Evolutionary conservation across 1,284 basidiomycete genomes (phyloP).

Genomic region (Volvariella volvacea): DNA sequence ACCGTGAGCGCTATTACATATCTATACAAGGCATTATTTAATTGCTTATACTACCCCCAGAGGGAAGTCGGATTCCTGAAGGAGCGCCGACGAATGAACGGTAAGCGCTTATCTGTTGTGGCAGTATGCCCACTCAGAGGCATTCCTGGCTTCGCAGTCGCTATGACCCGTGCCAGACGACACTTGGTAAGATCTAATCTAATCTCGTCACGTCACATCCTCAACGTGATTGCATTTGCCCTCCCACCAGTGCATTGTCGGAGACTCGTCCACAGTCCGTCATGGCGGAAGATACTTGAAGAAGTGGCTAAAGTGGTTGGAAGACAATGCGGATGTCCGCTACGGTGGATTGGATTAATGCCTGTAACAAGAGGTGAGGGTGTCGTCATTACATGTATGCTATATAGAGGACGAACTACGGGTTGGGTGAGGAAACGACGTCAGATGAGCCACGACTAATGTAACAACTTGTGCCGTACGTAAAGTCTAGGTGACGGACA

Average conservation of each 20-base stretch:
- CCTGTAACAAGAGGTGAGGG: not conserved
- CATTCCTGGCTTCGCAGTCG: slow-evolving; percentile 43
- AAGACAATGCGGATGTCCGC: slow-evolving; percentile 82
- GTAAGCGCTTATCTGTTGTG: slow-evolving; percentile 28
- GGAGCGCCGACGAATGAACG: slow-evolving; percentile 86
- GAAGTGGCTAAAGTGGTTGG: slow-evolving; percentile 88
- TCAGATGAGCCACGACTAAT: slow-evolving; percentile 5
- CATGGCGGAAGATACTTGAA: slow-evolving; percentile 81
- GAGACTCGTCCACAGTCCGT: slow-evolving; percentile 83
- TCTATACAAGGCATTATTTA: not conserved
- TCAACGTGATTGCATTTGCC: not conserved
- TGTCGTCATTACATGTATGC: not conserved
- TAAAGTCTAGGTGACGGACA: not conserved
- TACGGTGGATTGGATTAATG: slow-evolving; percentile 64
- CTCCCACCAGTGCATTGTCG: slow-evolving; percentile 69
- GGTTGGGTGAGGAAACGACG: slow-evolving; percentile 1
- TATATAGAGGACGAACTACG: slow-evolving; percentile 2
- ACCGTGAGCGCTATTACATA: slow-evolving; percentile 35
- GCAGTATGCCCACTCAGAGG: not conserved
- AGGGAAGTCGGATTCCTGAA: slow-evolving; percentile 89
- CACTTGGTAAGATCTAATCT: slow-evolving; percentile 58
- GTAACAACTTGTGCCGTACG: not conserved
- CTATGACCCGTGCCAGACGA: slow-evolving; percentile 91
- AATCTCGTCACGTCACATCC: too few species aligned
- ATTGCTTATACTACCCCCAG: slow-evolving; percentile 24